phyloP scores from a whole-genome alignment of 2,329 filamentous ascomycete species.

The Leptoxyphium fumago region DNA sequence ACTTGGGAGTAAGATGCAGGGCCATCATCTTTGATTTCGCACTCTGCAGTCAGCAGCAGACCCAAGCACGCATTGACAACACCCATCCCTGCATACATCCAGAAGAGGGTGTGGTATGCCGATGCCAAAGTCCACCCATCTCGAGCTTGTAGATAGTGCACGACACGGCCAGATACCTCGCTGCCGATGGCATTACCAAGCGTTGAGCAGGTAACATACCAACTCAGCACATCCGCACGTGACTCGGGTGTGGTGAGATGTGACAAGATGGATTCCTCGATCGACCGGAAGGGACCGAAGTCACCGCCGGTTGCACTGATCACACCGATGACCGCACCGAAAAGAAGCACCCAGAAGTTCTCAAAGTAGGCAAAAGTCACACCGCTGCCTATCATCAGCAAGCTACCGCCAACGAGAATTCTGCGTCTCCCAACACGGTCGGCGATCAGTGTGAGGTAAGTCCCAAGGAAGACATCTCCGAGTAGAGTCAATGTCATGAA shows the following conservation, averaged over 20 bases:
- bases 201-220: constrained; percentile 47
- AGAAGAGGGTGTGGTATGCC: constrained; percentile 28
- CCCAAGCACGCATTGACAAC: constrained; percentile 24
- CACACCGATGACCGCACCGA: constrained; percentile 19
- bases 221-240: constrained; percentile 48
- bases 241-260: constrained; percentile 42
- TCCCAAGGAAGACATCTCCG: constrained; percentile 21
- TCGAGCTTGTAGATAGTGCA: constrained; percentile 31
- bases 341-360: constrained; percentile 20
- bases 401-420: constrained; percentile 16
- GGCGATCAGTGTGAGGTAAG: constrained; percentile 18
- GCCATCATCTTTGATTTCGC: constrained; percentile 35
- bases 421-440: constrained; percentile 19
- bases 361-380: constrained; percentile 16
- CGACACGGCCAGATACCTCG: constrained; percentile 36
- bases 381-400: constrained; percentile 19
- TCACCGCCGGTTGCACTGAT: constrained; percentile 38
- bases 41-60: constrained; percentile 23
- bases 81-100: constrained; percentile 28
- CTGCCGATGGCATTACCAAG: constrained; percentile 41
- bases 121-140: constrained; percentile 23
- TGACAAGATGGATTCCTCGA: constrained; percentile 50
- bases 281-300: constrained; percentile 51
- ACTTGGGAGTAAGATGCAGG: constrained; percentile 22
- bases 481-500: constrained; percentile 19